Conservation (phyloP, 1,284 basidiomycete species). For the Retiboletus flavoniger region DNA sequence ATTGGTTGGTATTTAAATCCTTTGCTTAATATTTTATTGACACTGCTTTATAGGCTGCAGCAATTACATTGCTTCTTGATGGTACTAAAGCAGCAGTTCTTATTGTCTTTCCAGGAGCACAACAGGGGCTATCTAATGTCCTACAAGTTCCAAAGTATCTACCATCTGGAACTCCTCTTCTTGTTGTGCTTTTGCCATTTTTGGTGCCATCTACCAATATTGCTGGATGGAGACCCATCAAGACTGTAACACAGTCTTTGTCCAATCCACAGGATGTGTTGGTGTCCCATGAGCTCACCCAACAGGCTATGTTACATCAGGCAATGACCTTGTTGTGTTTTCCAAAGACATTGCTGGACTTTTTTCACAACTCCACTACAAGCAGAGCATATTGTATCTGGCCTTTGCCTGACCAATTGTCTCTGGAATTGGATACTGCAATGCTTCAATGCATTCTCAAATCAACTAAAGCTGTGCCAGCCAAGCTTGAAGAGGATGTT, state of each 20-base stretch:
- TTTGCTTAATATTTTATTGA: conserved; percentile 2
- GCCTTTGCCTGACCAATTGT: conserved; percentile 26
- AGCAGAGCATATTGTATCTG: conserved; percentile 41
- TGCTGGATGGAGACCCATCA: conserved; percentile 21
- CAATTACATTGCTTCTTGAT: conserved; percentile 48
- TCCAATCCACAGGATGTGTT: background rate
- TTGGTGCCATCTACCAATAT: conserved; percentile 13
- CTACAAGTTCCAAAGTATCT: conserved; percentile 36
- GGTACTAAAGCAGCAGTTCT: conserved; percentile 41
- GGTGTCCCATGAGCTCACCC: background rate
- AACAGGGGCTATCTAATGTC: conserved; percentile 24
- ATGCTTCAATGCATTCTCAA: conserved; percentile 47
- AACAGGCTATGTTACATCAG: conserved; percentile 21
- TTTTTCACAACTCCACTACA: conserved; percentile 21
- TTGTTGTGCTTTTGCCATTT: conserved; percentile 32
- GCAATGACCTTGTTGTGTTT: conserved; percentile 27
- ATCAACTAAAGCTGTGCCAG: conserved; percentile 39
- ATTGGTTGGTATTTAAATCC: conserved; percentile 37
- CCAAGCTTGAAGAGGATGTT: conserved; percentile 41
- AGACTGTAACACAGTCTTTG: conserved; percentile 11
- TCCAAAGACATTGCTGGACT: conserved; percentile 28
- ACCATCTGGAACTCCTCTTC: conserved; percentile 12
- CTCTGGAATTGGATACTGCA: conserved; percentile 43
- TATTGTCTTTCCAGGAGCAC: conserved; percentile 44
- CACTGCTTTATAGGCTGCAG: conserved; percentile 44